These are phyloP conservation scores for Xerocomus potaroensis DNA, from an alignment of 768 basidiomycete species.

Conservation along the genomic window DNA sequence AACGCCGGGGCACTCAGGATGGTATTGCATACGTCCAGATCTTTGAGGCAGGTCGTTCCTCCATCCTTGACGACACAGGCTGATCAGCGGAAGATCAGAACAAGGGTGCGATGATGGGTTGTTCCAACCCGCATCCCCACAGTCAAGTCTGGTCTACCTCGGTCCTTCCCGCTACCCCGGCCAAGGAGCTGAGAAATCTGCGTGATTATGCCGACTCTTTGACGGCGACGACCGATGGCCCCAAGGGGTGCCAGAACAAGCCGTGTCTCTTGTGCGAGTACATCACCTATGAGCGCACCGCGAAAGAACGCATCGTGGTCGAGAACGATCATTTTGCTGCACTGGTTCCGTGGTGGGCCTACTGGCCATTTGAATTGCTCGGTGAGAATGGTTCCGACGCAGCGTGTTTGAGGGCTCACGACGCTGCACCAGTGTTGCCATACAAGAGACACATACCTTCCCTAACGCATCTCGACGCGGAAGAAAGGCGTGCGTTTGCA, in stretches of 20 bases:
- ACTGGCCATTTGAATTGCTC: conserved; percentile 88
- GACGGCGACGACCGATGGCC: conserved; percentile 38
- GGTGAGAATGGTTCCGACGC: conserved; percentile 34
- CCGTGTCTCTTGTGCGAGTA: conserved; percentile 82
- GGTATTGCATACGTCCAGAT: conserved; percentile 83
- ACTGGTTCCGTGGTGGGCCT: conserved; percentile 93
- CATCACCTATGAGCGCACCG: conserved; percentile 57
- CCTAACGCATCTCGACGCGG: conserved; percentile 51
- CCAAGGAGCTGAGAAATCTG: conserved; percentile 60
- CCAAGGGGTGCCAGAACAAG: conserved; percentile 50
- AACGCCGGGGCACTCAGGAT: conserved; percentile 51
- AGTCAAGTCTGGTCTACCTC: conserved; percentile 87
- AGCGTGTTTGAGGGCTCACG: conserved; percentile 1
- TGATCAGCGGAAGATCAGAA: conserved; percentile 45
- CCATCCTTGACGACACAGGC: not conserved
- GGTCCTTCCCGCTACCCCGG: conserved; percentile 62
- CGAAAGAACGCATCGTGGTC: conserved; percentile 60
- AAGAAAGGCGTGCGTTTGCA: conserved; percentile 64
- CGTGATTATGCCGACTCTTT: conserved; percentile 41
- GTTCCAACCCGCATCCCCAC: conserved; percentile 92
- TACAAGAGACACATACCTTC: conserved; percentile 76
- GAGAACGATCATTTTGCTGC: conserved; percentile 77
- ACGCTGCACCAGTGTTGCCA: conserved; percentile 54
- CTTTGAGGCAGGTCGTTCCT: conserved; percentile 59
- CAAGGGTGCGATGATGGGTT: conserved; percentile 94